Evolutionary conservation across 2,329 filamentous ascomycete genomes (phyloP).

Genomic region (Colletotrichum tropicicola): DNA sequence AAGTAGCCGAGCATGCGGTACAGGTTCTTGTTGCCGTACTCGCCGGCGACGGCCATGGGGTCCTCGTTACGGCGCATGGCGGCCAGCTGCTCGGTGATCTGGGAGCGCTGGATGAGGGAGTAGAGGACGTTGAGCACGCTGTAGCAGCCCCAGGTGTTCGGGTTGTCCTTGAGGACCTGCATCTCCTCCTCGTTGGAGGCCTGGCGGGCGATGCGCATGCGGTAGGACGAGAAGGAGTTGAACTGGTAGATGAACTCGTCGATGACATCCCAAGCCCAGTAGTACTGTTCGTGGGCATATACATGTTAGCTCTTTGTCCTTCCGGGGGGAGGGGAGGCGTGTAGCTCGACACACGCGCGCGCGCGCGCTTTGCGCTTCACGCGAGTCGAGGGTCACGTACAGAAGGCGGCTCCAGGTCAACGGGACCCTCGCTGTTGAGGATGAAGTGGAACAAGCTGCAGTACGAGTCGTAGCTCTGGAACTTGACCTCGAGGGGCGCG

Average conservation of each 20-base stretch:
- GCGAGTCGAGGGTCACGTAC: constrained; percentile 73
- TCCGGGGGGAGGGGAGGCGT: no score
- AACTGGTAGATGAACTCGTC: constrained; percentile 99
- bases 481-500: constrained; percentile 94
- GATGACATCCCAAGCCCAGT: constrained; percentile 99
- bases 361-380: not conserved
- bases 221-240: constrained; percentile 98
- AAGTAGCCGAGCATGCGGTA: constrained; percentile 99
- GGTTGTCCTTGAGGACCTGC: constrained; percentile 90
- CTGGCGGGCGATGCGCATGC: constrained; percentile 87
- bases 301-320: not conserved
- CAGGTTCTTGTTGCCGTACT: constrained; percentile 92
- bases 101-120: constrained; percentile 97
- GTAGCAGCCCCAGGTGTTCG: constrained; percentile 99
- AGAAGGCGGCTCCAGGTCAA: constrained; percentile 95
- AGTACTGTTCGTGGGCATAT: constrained; percentile 70
- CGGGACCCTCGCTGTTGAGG: constrained; percentile 98
- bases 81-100: constrained; percentile 96
- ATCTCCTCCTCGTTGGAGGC: constrained; percentile 91
- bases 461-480: constrained; percentile 99
- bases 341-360: no score
- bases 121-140: constrained; percentile 99
- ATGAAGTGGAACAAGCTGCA: constrained; percentile 99
- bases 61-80: constrained; percentile 97
- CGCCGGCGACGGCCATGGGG: constrained; percentile 84